Evolutionary conservation across 441 rosid genomes (phyloP).

Genomic region (Gossypium aridum): DNA sequence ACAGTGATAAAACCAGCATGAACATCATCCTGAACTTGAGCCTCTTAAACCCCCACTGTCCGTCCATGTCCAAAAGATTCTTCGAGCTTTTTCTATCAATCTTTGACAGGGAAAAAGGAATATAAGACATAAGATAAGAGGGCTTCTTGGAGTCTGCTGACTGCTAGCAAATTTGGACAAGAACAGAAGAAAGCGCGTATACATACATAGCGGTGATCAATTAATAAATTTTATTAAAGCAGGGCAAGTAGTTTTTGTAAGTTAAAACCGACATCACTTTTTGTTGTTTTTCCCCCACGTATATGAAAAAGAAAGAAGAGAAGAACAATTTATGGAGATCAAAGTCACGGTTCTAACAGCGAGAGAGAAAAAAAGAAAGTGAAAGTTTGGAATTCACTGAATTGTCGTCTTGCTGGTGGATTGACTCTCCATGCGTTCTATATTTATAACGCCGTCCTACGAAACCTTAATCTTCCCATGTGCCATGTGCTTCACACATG

Average conservation of each 20-base stretch:
- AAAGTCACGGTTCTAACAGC: background rate
- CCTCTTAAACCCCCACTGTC: conserved; percentile 25
- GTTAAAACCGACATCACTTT: background rate
- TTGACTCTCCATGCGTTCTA: background rate
- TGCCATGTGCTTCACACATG: conserved; percentile 18
- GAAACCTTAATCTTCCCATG: background rate
- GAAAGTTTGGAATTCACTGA: background rate
- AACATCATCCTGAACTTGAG: conserved; percentile 21
- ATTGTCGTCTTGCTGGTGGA: background rate
- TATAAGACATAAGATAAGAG: background rate
- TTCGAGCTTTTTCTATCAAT: conserved; percentile 6
- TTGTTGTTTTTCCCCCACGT: background rate
- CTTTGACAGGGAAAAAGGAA: background rate
- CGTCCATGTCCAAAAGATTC: conserved; percentile 17
- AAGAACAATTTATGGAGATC: background rate
- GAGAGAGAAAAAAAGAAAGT: background rate
- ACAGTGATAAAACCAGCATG: conserved; percentile 27
- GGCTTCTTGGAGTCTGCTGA: background rate
- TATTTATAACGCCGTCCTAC: conserved; percentile 22
- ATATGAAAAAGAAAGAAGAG: background rate
- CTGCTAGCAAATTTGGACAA: conserved; percentile 12
- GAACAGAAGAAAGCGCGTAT: conserved; percentile 20
- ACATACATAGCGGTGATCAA: background rate
- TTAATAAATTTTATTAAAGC: background rate
- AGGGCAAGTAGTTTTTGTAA: background rate